Evolutionary conservation across 768 basidiomycete genomes (phyloP), one percentile per base, ranked within the genome.

Genomic region (Auriscalpium orientale): DNA sequence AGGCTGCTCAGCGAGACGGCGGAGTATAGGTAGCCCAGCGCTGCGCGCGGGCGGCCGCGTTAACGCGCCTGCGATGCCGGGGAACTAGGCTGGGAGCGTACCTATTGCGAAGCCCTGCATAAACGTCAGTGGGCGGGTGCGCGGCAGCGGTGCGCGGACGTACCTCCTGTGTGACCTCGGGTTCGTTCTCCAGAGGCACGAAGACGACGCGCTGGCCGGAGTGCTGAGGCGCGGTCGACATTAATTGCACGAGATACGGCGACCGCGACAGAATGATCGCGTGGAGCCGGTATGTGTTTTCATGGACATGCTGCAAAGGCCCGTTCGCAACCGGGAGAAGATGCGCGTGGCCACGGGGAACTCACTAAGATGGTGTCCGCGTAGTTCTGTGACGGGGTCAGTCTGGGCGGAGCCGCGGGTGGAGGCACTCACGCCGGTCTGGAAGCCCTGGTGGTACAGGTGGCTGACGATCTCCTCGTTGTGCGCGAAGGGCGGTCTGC

Each of bases 181-280:
- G 89, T 63, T 91, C 87, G 58, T 82, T 80, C 63, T 87, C 84
- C 58, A 93, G 74, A 59, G 83, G 80, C 54, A 92, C 81, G 66
- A 85, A 86, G 64, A 94, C 81, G 54, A 81, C 75, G 61, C 84
- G 80, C 64, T 84, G 83, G 13, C 79, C 84, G 57, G 77, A 76
- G 38, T 76, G 73, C 72, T 83, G 84, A 22, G 85, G 84, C 36
- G 86, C 84, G 49, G 87, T 89, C 54, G 85, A 87, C 85, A 95
- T 90, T 62, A 91, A 77, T 68, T 92, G 90, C 43, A 87, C 89
- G 65, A 95, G 81, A 71, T 83, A 89, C 38, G 93, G 91, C 35
- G 91, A 93, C 53, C 87, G 85, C 58, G 91, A 89, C 59, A 95
- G 77, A 61, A 94, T 85, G 70, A 95, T 87, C 60, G 86, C 82